Evolutionary conservation across 1,284 basidiomycete genomes (phyloP).

Genomic region (Trichosporon coremiiforme): DNA sequence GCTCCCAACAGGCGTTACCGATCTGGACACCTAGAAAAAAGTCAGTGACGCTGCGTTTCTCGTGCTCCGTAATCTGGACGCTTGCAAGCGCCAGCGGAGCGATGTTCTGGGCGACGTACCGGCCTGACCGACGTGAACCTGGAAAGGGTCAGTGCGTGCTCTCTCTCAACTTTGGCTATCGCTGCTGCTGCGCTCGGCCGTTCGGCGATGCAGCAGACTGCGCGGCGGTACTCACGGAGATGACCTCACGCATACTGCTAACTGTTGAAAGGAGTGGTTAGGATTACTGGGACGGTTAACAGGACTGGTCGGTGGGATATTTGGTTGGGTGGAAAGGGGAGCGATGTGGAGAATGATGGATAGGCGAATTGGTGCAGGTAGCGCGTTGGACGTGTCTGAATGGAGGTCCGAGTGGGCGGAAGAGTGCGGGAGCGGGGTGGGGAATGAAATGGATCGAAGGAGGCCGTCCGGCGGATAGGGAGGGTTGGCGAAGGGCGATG

Average conservation of each 20-base stretch:
- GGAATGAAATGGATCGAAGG: conserved; percentile 3
- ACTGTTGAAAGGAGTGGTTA: conserved; percentile 25
- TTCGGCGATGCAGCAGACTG: not conserved
- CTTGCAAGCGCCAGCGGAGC: conserved; percentile 1
- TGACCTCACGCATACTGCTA: conserved; percentile 53
- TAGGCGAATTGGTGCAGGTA: not conserved
- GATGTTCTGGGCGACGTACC: conserved; percentile 38
- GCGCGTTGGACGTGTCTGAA: conserved; percentile 16
- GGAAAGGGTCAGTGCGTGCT: conserved; percentile 17
- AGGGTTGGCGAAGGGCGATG: not conserved
- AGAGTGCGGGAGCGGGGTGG: not conserved
- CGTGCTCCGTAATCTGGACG: not conserved
- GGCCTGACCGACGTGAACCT: conserved; percentile 58
- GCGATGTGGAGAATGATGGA: conserved; percentile 1
- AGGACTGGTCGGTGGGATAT: not conserved
- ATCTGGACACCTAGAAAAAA: conserved; percentile 62
- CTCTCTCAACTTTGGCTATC: not conserved
- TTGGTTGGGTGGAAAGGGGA: not conserved
- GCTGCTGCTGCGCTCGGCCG: not conserved
- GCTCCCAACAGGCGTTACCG: conserved; percentile 96
- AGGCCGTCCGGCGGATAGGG: too few species aligned
- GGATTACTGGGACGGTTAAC: conserved; percentile 15
- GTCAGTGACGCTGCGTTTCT: not conserved
- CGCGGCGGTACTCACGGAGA: conserved; percentile 46
- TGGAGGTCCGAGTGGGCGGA: conserved; percentile 13